These are phyloP conservation scores for Monocercomonoides exilis DNA, from an alignment of 78 protist genomes.

Conservation along the genomic window DNA sequence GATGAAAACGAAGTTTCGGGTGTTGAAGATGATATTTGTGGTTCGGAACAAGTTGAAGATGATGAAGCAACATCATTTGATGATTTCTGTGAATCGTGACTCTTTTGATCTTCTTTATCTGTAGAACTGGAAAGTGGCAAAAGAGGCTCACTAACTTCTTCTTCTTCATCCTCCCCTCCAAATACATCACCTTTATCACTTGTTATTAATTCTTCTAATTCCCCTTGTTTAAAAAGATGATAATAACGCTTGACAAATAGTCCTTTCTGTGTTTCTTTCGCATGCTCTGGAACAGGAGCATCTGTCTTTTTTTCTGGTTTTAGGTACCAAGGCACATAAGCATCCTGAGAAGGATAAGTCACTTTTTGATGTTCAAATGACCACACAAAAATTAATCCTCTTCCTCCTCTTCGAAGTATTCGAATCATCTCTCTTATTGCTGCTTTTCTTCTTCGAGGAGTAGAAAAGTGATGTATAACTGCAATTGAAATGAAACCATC, in stretches of 20 bases:
- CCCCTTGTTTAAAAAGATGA: slow-evolving; percentile 45
- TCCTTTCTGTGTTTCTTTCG: background rate
- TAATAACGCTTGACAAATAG: slow-evolving; percentile 34
- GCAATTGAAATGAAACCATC: slow-evolving; percentile 50
- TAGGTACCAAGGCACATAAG: background rate
- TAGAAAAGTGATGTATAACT: slow-evolving; percentile 48
- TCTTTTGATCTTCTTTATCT: too few relatives aligned
- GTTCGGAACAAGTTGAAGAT: too few relatives aligned
- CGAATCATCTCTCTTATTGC: slow-evolving; percentile 38
- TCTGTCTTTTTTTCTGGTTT: background rate
- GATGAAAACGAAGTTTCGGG: too few relatives aligned
- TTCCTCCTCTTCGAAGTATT: slow-evolving; percentile 29
- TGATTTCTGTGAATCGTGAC: too few relatives aligned
- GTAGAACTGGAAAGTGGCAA: background rate
- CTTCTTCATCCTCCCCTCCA: background rate
- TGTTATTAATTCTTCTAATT: slow-evolving; percentile 32
- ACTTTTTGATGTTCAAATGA: slow-evolving; percentile 24
- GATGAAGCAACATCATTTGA: too few relatives aligned
- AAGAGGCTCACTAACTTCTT: background rate
- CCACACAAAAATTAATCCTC: slow-evolving; percentile 39
- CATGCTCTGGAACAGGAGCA: background rate
- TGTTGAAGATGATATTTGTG: too few relatives aligned
- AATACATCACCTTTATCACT: background rate
- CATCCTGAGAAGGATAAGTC: background rate
- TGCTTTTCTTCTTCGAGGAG: slow-evolving; percentile 19